phyloP scores from a whole-genome alignment of 2,329 filamentous ascomycete genomes.

The Beauveria varroae region DNA sequence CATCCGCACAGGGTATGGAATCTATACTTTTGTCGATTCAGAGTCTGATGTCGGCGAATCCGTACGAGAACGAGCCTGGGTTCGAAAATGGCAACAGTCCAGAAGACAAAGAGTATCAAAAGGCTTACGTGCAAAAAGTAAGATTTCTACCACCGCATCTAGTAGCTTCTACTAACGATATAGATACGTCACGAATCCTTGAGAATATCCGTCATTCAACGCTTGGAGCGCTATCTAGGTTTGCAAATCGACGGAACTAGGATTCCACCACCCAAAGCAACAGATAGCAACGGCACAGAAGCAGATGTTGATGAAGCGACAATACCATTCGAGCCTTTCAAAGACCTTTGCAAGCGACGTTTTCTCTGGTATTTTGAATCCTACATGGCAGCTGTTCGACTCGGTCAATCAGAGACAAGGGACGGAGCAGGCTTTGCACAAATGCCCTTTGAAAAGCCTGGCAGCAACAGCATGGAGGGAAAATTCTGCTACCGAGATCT shows the following conservation, averaged over 20 bases:
- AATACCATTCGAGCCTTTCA: constrained; percentile 74
- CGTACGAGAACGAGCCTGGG: constrained; percentile 93
- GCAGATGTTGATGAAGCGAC: constrained; percentile 39
- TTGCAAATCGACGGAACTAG: constrained; percentile 48
- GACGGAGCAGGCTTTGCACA: constrained; percentile 59
- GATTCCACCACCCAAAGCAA: constrained; percentile 18
- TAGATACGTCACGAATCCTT: constrained; percentile 89
- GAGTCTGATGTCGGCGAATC: constrained; percentile 87
- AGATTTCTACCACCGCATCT: neutral
- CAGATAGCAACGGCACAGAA: constrained; percentile 35
- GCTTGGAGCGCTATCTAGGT: constrained; percentile 70
- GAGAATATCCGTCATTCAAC: constrained; percentile 76
- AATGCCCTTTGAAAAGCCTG: constrained; percentile 74
- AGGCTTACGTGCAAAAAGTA: constrained; percentile 73
- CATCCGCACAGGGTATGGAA: constrained; percentile 87
- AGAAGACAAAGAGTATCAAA: constrained; percentile 65
- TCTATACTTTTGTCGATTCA: constrained; percentile 94
- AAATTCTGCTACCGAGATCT: constrained; percentile 74
- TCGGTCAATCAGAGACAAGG: constrained; percentile 55
- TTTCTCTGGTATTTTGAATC: constrained; percentile 96
- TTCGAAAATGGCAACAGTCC: constrained; percentile 68
- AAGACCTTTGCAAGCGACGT: constrained; percentile 80
- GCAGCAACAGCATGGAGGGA: constrained; percentile 77
- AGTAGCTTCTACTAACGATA: constrained; percentile 13
- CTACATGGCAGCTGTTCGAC: constrained; percentile 65